phyloP scores from a whole-genome alignment of 345 rosid genomes.

The Abelmoschus esculentus region DNA sequence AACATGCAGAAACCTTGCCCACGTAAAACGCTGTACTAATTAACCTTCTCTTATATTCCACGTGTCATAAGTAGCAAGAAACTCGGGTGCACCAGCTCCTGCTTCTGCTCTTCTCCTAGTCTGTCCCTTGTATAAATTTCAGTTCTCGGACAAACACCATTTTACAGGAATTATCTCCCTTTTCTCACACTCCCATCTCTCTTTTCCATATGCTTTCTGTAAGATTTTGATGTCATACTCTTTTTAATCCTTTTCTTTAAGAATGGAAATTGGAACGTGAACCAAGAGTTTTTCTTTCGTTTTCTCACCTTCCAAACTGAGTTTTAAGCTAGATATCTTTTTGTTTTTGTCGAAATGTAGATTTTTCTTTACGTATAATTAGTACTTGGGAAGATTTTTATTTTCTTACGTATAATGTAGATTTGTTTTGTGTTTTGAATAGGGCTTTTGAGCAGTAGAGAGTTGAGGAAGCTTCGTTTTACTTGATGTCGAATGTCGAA shows the following conservation, averaged over 20 bases:
- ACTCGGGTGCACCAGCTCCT: neutral
- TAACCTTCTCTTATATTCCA: neutral
- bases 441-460: neutral
- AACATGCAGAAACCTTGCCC: too few species aligned
- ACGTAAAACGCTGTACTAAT: too few species aligned
- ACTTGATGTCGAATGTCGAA: slow-evolving; percentile 6
- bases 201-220: neutral
- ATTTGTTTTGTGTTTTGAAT: neutral
- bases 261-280: neutral
- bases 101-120: neutral
- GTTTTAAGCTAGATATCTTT: too few species aligned
- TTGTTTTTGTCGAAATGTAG: too few species aligned
- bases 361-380: too few species aligned
- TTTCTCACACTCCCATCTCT: neutral
- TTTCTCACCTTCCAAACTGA: too few species aligned
- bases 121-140: neutral
- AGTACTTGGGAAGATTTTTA: too few species aligned
- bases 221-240: neutral
- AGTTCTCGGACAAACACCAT: neutral
- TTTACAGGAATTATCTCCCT: neutral
- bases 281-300: too few species aligned
- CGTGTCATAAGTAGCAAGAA: neutral
- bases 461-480: neutral
- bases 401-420: neutral
- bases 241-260: neutral